Conservation (phyloP, 2,329 filamentous ascomycete genomes). For the Trichophyton mentagrophytes region DNA sequence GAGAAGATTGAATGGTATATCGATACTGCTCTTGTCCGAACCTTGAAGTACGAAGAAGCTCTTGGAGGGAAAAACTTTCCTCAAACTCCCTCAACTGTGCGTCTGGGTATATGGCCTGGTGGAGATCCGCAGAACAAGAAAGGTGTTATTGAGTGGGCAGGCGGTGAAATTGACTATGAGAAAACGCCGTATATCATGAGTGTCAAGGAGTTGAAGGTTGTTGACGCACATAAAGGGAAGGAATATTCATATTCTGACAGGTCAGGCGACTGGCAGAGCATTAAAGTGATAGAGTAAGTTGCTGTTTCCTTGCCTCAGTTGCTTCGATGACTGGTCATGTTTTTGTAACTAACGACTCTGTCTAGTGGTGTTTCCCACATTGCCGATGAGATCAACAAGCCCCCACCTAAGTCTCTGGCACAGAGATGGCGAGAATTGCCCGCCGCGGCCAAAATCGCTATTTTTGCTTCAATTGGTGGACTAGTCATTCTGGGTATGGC, state of each 20-base stretch:
- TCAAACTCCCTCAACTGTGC: slow-evolving; percentile 61
- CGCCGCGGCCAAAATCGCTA: slow-evolving; percentile 36
- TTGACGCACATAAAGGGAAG: slow-evolving; percentile 46
- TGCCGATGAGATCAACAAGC: slow-evolving; percentile 24
- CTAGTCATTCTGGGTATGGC: slow-evolving; percentile 23
- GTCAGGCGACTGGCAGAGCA: slow-evolving; percentile 48
- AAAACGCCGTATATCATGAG: slow-evolving; percentile 61
- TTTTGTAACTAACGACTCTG: neutral
- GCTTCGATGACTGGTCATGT: neutral
- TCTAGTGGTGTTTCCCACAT: slow-evolving; percentile 55
- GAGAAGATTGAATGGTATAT: slow-evolving; percentile 53
- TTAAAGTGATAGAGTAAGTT: slow-evolving; percentile 48
- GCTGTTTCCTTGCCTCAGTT: neutral
- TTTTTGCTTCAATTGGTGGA: slow-evolving; percentile 29
- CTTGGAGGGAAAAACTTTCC: slow-evolving; percentile 54
- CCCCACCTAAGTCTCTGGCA: slow-evolving; percentile 22
- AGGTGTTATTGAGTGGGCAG: slow-evolving; percentile 14
- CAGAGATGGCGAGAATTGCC: slow-evolving; percentile 36
- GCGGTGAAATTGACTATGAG: slow-evolving; percentile 13
- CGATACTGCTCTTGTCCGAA: slow-evolving; percentile 49
- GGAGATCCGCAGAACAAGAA: slow-evolving; percentile 35
- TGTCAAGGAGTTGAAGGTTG: slow-evolving; percentile 48
- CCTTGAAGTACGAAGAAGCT: slow-evolving; percentile 49
- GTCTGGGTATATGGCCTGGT: slow-evolving; percentile 57
- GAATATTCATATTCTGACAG: slow-evolving; percentile 54